Evolutionary conservation across 768 basidiomycete genomes (phyloP), one percentile per base, ranked within the genome.

Genomic region (Leucocoprinus birnbaumii): DNA sequence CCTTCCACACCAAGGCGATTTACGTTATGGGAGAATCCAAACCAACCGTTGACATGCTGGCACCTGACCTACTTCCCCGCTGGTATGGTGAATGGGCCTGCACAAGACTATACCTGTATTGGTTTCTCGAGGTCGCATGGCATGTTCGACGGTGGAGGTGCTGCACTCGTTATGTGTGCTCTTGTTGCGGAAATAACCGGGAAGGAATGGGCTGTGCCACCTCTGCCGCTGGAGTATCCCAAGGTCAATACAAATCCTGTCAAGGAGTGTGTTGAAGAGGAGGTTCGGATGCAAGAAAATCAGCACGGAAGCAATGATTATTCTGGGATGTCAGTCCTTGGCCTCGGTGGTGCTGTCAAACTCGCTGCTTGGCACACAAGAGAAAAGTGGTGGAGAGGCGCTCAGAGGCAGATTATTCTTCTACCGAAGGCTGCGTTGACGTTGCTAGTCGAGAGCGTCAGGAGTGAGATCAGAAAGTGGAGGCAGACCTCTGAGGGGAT

Each of bases 81-180:
- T 3, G 35, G 45, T 9, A 60, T 57, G 1, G 62, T 67, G n/a
- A 61, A 63, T 21, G 21, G 21, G 14, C 21, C 42, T 19, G 66
- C 59, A 2, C 57, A 59, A 3, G 51, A 66, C 9, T 69, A 75
- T 51, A 72, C 71, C 3, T 72, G 72, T 34, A 71, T 78, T 41
- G 75, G 77, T 2, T 73, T 78, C 57, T 64, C 74, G 16, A 66
- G 71, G 22, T 72, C 68, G 16, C 75, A 75, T 61, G 76, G 74
- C 1, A 57, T 77, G 5, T 74, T 77, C 46, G 76, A 77, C 51
- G 77, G 71, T 25, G 62, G 70, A 24, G 76, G 74, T 18, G 73
- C 72, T 13, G 64, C 71, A 9, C 54, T 63, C 7, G 59, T 78
- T 24, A 63, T 74, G 58, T 65, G 63, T 25, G 75, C 75, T 7